These are phyloP conservation scores for Calonectria henricotiae DNA, from an alignment of 2,329 filamentous ascomycete species.

Conservation along the genomic window DNA sequence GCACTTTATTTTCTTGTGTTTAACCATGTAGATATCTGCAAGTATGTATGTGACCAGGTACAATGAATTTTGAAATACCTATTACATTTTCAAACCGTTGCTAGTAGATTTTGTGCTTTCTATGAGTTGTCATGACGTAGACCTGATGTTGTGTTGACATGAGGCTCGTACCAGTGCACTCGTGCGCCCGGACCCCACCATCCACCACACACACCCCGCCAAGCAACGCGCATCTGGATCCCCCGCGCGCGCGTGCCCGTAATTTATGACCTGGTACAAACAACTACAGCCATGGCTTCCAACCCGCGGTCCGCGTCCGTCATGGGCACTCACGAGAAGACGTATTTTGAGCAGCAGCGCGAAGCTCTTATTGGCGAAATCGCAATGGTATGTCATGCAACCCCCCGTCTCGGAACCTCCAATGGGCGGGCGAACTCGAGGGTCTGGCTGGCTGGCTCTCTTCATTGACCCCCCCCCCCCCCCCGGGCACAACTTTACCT, in stretches of 20 bases:
- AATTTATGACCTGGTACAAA: conserved; percentile 11
- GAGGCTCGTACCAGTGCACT: neutral
- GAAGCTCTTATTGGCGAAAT: conserved; percentile 82
- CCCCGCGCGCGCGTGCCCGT: conserved; percentile 29
- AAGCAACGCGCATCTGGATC: conserved; percentile 31
- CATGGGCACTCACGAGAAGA: conserved; percentile 62
- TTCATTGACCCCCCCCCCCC: neutral
- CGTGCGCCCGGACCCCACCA: conserved; percentile 27
- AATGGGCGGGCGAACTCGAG: neutral
- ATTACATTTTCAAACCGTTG: neutral
- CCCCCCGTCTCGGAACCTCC: too few species aligned
- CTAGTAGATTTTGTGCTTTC: neutral
- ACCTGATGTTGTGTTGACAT: neutral
- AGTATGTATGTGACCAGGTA: conserved; percentile 25
- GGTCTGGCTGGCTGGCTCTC: neutral
- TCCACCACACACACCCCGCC: neutral
- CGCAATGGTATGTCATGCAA: conserved; percentile 71
- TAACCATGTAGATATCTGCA: conserved; percentile 27
- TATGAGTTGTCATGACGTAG: conserved; percentile 7
- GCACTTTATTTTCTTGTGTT: conserved; percentile 26
- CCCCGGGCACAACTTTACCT: neutral
- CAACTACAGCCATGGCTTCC: conserved; percentile 54
- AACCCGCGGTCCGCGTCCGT: conserved; percentile 52
- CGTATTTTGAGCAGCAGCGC: conserved; percentile 85
- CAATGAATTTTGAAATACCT: conserved; percentile 19